Percentiles rank a stretch among this genome's conserved stretches.
Evolutionary conservation across 495 filamentous ascomycete species (phyloP).

Genomic region (Xylaria telfairii): DNA sequence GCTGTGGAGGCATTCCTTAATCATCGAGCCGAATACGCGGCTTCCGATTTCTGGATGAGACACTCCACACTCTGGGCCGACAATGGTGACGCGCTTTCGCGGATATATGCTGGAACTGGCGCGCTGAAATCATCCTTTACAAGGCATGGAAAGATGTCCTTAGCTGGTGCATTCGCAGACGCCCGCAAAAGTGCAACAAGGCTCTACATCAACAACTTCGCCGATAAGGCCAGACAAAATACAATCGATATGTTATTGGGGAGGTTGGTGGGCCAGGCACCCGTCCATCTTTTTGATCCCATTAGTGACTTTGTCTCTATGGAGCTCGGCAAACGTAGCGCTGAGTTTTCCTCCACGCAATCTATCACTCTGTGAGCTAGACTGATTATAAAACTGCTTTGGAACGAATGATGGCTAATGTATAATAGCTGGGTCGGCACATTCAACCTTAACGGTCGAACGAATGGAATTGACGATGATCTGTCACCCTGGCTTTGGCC

Average conservation of each 20-base stretch:
- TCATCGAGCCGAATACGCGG: slow-evolving; percentile 68
- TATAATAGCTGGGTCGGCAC: slow-evolving; percentile 81
- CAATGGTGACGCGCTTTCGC: slow-evolving; percentile 92
- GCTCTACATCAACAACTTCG: slow-evolving; percentile 96
- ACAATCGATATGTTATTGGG: slow-evolving; percentile 93
- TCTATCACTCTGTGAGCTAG: slow-evolving; percentile 55
- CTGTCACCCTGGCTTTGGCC: slow-evolving; percentile 84
- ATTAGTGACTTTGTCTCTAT: slow-evolving; percentile 85
- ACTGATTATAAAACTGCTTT: slow-evolving; percentile 15
- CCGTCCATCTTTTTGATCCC: slow-evolving; percentile 89
- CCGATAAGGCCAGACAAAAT: slow-evolving; percentile 89
- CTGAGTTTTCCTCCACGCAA: slow-evolving; percentile 56
- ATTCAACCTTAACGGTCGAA: slow-evolving; percentile 92
- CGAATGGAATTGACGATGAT: slow-evolving; percentile 76
- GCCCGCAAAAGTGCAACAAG: slow-evolving; percentile 91
- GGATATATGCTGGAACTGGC: slow-evolving; percentile 96
- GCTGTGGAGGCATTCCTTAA: slow-evolving; percentile 79
- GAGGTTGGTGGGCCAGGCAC: slow-evolving; percentile 78
- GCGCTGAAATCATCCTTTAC: slow-evolving; percentile 96
- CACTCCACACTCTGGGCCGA: slow-evolving; percentile 98
- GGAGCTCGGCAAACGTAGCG: slow-evolving; percentile 70
- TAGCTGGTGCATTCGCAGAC: slow-evolving; percentile 93
- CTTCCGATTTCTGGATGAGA: slow-evolving; percentile 83
- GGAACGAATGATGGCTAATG: slow-evolving; percentile 44
- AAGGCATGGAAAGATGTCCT: slow-evolving; percentile 92